phyloP scores from a whole-genome alignment of 2,329 filamentous ascomycete genomes.

The Pseudopyrenochaeta lycopersici region DNA sequence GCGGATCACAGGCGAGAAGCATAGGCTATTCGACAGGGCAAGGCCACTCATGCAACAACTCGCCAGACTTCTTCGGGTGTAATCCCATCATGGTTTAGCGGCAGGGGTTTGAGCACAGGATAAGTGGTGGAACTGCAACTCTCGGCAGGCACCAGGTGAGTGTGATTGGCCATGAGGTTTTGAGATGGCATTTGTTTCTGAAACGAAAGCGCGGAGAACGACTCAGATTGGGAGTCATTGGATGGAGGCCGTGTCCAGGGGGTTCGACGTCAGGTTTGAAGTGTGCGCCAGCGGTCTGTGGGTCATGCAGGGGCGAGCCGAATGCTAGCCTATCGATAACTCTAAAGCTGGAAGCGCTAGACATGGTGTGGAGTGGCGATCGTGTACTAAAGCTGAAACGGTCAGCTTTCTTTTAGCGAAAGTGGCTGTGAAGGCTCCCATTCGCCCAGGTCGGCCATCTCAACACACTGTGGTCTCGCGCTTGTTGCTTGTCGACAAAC shows the following conservation, averaged over 20 bases:
- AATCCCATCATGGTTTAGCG: conserved; percentile 35
- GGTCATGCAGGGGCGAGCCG: conserved; percentile 23
- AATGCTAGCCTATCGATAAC: conserved; percentile 38
- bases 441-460: conserved; percentile 23
- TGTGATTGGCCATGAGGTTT: conserved; percentile 31
- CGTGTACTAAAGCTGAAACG: conserved; percentile 34
- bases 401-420: conserved; percentile 10
- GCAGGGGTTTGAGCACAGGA: conserved; percentile 22
- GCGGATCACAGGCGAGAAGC: conserved; percentile 34
- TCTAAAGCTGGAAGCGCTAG: conserved; percentile 4
- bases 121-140: conserved; percentile 29
- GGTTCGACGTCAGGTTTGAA: conserved; percentile 28
- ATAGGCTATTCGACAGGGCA: conserved; percentile 38
- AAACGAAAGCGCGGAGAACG: conserved; percentile 37
- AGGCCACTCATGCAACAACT: conserved; percentile 33
- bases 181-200: conserved; percentile 38
- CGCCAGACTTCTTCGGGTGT: conserved; percentile 28
- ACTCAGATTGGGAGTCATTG: conserved; percentile 23
- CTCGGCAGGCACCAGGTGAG: conserved; percentile 36
- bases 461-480: conserved; percentile 21
- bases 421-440: conserved; percentile 16
- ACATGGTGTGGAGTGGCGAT: conserved; percentile 28
- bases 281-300: conserved; percentile 21
- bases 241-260: conserved; percentile 25
- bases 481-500: conserved; percentile 21